Evolutionary conservation across 257 asterid species (phyloP), one percentile per base, ranked within the genome.

Genomic region (Plectranthus barbatus): DNA sequence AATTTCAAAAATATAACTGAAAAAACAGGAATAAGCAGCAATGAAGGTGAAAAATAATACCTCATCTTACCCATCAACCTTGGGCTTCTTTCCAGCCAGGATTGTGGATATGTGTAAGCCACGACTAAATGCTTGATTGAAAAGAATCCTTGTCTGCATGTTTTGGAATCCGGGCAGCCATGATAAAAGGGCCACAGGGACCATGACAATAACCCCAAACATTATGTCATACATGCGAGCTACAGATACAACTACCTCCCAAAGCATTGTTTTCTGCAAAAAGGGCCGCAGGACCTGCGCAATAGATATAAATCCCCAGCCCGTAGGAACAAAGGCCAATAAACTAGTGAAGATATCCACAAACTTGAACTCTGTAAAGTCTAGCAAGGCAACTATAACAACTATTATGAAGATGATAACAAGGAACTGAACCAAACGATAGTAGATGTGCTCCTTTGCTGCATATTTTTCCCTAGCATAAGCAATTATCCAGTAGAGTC

Each of bases 121-220:
- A 73, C 97, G 84, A 67, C 99, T 92, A 69, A 92, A 92, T 40
- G 99, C 99, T 47, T 92, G 91, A 69, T 92, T 92, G 82, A 92
- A 89, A 37, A 92, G 85, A 73, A 92, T 90, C 90, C 96, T 85
- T 15, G 99, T 92, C 84, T 92, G 99, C 99, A 89, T 92, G 58
- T 94, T 84, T 69, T 92, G 99, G 81, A 89, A 92, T 10, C 97
- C 99, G 51, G 99, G 97, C 75, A 89, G 73, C 99, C 99, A 92
- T 51, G 99, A 92, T 33, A 92, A 78, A 56, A 89, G 79, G 47
- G 95, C 97, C 26, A 89, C 82, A 1, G 99, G 99, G 62, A 56
- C 74, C 97, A 92, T 80, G 72, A 92, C 94, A 73, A 89, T 77
- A 50, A 89, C 92, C 53, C 97, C 99, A 68, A 92, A 86, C 96